phyloP scores from a whole-genome alignment of 2,329 filamentous ascomycete genomes.

The Botryotinia globosa region DNA sequence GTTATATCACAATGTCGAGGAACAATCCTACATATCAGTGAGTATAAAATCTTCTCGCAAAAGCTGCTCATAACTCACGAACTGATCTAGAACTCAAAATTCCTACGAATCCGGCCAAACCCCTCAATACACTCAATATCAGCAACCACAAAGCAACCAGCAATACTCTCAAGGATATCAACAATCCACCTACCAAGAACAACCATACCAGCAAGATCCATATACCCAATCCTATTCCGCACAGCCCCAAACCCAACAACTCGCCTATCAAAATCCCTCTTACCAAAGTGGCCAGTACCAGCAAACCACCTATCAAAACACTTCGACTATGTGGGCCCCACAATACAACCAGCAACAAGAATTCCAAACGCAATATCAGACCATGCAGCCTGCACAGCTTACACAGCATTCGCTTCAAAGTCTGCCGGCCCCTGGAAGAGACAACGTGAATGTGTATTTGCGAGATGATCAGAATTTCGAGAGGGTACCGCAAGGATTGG shows the following conservation, averaged over 20 bases:
- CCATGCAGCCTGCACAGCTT: neutral
- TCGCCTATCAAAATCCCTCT: neutral
- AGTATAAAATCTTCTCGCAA: neutral
- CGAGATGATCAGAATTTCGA: conserved; percentile 22
- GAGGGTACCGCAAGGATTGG: conserved; percentile 17
- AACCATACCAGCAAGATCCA: neutral
- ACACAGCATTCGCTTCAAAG: conserved; percentile 2
- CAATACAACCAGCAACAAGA: conserved; percentile 1
- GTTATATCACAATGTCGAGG: neutral
- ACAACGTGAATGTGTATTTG: conserved; percentile 26
- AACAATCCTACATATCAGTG: conserved; percentile 9
- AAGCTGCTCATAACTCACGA: neutral
- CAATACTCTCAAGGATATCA: neutral
- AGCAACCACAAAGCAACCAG: neutral
- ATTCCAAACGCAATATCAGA: neutral
- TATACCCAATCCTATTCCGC: neutral
- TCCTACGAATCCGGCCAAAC: neutral
- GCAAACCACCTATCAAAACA: neutral
- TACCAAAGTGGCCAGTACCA: neutral
- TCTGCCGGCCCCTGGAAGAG: neutral
- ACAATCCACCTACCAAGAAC: neutral
- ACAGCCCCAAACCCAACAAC: neutral
- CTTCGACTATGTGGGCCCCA: neutral
- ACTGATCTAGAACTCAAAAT: neutral
- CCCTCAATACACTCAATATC: conserved; percentile 1